These are phyloP conservation scores for Rhodotorula diobovata DNA, from an alignment of 768 basidiomycete species.

Conservation along the genomic window DNA sequence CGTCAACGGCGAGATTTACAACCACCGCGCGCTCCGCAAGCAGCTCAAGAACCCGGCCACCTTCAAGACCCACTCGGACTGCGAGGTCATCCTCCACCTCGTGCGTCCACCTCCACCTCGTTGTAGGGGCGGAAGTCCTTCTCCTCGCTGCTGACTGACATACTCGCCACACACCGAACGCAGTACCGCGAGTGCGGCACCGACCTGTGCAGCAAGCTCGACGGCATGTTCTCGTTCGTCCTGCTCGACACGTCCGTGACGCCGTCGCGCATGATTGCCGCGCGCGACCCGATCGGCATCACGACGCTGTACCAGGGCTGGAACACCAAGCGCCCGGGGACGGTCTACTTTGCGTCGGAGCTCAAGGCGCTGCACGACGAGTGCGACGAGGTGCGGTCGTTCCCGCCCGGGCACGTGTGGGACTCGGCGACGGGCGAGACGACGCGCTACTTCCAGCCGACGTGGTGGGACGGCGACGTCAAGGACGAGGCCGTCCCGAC, in stretches of 20 bases:
- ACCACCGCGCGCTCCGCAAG: slow-evolving; percentile 76
- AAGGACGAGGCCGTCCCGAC: slow-evolving; percentile 62
- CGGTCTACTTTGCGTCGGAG: slow-evolving; percentile 89
- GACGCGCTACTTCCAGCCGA: slow-evolving; percentile 76
- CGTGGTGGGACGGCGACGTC: slow-evolving; percentile 82
- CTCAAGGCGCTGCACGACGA: slow-evolving; percentile 85
- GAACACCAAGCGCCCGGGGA: slow-evolving; percentile 73
- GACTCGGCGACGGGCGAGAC: slow-evolving; percentile 77
- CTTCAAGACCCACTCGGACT: slow-evolving; percentile 97
- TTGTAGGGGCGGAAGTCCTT: too few relatives aligned
- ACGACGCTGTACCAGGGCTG: slow-evolving; percentile 98
- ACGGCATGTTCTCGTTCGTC: slow-evolving; percentile 99
- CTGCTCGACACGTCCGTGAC: slow-evolving; percentile 86
- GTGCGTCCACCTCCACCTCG: slow-evolving; percentile 52
- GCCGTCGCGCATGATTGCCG: slow-evolving; percentile 86
- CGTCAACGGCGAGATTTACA: slow-evolving; percentile 99
- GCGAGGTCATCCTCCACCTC: slow-evolving; percentile 91
- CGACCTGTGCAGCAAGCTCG: slow-evolving; percentile 70
- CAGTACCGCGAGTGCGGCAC: slow-evolving; percentile 81
- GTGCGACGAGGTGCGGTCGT: slow-evolving; percentile 88
- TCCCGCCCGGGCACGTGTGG: slow-evolving; percentile 95
- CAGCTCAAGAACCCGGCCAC: slow-evolving; percentile 59
- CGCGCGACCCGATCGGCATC: slow-evolving; percentile 94
- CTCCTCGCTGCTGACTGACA: neutral
- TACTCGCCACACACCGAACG: neutral